Evolutionary conservation across 306 rosid species (phyloP).

Genomic region (Potentilla sterilis): DNA sequence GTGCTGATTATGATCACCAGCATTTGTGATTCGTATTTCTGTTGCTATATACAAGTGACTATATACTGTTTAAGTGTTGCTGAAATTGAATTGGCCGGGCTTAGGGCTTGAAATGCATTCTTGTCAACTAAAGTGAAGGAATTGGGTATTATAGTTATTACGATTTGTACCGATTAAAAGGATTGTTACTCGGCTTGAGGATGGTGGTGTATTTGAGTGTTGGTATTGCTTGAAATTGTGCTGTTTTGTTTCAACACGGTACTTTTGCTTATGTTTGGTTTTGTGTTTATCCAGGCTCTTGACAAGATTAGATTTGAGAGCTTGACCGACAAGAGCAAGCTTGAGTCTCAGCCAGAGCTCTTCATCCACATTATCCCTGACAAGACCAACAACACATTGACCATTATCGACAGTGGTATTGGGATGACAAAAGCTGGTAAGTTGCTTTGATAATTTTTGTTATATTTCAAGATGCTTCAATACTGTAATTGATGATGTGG

Average conservation of each 20-base stretch:
- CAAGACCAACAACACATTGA: constrained; percentile 64
- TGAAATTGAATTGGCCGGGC: background rate
- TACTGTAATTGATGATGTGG: background rate
- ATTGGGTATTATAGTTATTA: too few relatives aligned
- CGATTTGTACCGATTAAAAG: too few relatives aligned
- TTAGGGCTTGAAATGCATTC: too few relatives aligned
- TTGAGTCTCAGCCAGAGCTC: constrained; percentile 82
- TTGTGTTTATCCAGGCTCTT: constrained; percentile 48
- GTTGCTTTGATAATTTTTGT: background rate
- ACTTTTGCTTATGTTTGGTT: background rate
- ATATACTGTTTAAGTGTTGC: background rate
- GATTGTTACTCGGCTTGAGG: too few relatives aligned
- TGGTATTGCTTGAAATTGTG: background rate
- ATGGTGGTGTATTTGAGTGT: background rate
- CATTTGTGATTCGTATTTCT: background rate
- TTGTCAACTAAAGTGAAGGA: too few relatives aligned
- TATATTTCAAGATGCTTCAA: background rate
- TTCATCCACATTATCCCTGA: constrained; percentile 86
- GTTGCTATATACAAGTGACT: background rate
- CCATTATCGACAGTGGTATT: constrained; percentile 87
- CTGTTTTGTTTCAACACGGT: too few relatives aligned
- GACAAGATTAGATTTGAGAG: constrained; percentile 89
- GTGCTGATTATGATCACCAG: background rate
- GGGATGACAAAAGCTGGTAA: constrained; percentile 98
- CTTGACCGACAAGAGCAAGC: constrained; percentile 94